Base-by-base conservation (phyloP, 176 grass and related monocot genomes). In the Ampelocalamus luodianensis region DNA sequence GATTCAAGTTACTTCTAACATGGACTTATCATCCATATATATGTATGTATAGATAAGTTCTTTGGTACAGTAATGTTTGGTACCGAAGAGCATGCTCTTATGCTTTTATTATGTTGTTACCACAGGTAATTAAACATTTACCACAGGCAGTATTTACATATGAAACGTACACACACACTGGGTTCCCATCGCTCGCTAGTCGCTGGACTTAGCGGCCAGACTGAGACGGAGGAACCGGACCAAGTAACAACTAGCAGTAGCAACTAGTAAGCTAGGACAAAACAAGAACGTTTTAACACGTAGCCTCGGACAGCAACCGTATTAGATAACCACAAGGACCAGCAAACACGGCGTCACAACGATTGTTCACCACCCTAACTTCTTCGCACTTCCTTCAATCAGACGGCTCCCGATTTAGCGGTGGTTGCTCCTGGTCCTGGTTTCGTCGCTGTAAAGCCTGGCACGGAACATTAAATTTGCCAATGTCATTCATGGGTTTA, bases 381-480 rank as follows among this genome's bases (percentile, higher is more conserved):
- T 48, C 42, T 27, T 51, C 70, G 4, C 26, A n/a, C 24, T 36
- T 23, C 4, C 24, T 36, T 23, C 4, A 12, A 49, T 76, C 18
- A 14, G 22, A 17, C 36, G 15, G 2, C n/a, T 39, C 32, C n/a
- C 56, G 56, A 74, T 81, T 84, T 75, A 97, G 27, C 92, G 95
- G 87, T 97, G 95, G 79, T 39, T 93, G 87, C 90, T 94, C 88
- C 81, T 97, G 18, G 95, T 94, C 88, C 81, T 97, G 18, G 95
- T 97, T 59, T 95, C 90, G 51, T 88, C 75, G 65, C 95, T 97
- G 89, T 97, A 97, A 34, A 97, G 77, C 95, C 95, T 97, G 79
- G 8, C 2, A 82, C 8, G 9, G 38, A 36, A 64, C 34, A 78
- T 10, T 17, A 44, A 78, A 61, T 55, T 23, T 53, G 8, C 14